Base-by-base conservation (phyloP, 2,329 filamentous ascomycete species). In the Colletotrichum spinosum region DNA sequence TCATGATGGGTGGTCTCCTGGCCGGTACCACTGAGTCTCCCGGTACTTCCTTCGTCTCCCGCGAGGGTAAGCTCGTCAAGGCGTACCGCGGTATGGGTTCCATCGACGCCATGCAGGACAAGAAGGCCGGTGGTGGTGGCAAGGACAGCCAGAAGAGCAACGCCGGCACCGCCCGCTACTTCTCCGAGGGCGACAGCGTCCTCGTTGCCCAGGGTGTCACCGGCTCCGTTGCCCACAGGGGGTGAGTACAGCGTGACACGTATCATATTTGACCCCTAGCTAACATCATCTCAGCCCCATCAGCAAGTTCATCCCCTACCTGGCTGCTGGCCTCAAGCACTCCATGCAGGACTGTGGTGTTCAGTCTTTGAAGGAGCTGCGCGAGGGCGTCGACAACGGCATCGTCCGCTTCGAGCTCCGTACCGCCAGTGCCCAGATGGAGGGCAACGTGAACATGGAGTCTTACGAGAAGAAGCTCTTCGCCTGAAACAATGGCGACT, bases 391-490 rank as follows among this genome's bases (percentile, higher is more conserved):
- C 35, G 81, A 84, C 70, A 84, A 88, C 38, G 93, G 94, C 67
- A 88, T 83, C 54, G 90, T 97, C 60, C 89, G 96, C 74, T 99
- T 99, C 77, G 96, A 99, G 85, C 86, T 98, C 75, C 88, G 96
- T 73, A 98, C 94, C 67, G 92, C 94, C 66, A 97, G 94, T 79
- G 96, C 96, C 55, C 94, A 97, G 87, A 87, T 97, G 65, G 96
- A 99, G 85, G 96, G 96, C 70, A 96, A 95, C 77, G 94, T 99
- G 68, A 97, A 98, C 83, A 94, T 99, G 86, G 94, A 98, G 84
- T 95, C 93, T 78, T 98, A 97, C 78, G 96, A 98, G 86, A 99
- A 99, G 92, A 99, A 98, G 88, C 91, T 99, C 71, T 99, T 97
- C 82, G 93, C 94, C 74, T 97, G 89, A 79, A 53, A 57, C 34